Evolutionary conservation across 2,329 filamentous ascomycete species (phyloP), one percentile per base, ranked within the genome.

Genomic region (Fusarium xyrophilum): DNA sequence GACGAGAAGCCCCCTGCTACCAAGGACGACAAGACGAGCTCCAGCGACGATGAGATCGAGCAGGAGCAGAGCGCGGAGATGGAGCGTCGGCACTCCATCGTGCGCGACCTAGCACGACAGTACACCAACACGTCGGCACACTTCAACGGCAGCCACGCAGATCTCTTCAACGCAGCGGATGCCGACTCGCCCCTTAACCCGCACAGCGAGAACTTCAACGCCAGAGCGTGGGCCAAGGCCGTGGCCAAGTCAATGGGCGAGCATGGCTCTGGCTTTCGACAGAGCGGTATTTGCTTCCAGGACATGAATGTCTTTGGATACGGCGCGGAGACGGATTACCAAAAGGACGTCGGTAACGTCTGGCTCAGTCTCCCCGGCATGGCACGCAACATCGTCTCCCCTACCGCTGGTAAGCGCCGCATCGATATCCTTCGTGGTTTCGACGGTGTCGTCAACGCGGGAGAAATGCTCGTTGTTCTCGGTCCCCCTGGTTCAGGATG

Each of bases 391-490:
- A 4, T 70, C 2, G 1, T 63, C 17, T 28, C 54, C 4, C 46
- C 56, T 0, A 65, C 60, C 14, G 33, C 44, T 2, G 65, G 60
- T 11, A 66, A 70, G 42, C 70, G 70, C 3, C 63, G 71, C 7
- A 73, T 73, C 25, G 69, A 73, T 6, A 91, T 91, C 68, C 79
- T 91, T 40, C 84, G 82, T 56, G 80, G 85, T 67, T 87, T 90
- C 53, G 88, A 91, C 67, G 89, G 89, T 17, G 72, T 91, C 0
- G 85, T 91, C 12, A 82, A 86, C 69, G 84, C 84, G 44, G 90
- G 89, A 32, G 89, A 92, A 80, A 90, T 92, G 87, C 78, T 91
- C 23, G 86, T 91, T 12, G 89, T 91, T 3, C 82, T 92, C 17
- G 89, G 89, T 2, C 89, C 89, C 54, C 89, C 86, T 6, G 80